These are phyloP conservation scores for Silene vulgaris DNA, from an alignment of 179 eudicot genomes.

Conservation along the genomic window DNA sequence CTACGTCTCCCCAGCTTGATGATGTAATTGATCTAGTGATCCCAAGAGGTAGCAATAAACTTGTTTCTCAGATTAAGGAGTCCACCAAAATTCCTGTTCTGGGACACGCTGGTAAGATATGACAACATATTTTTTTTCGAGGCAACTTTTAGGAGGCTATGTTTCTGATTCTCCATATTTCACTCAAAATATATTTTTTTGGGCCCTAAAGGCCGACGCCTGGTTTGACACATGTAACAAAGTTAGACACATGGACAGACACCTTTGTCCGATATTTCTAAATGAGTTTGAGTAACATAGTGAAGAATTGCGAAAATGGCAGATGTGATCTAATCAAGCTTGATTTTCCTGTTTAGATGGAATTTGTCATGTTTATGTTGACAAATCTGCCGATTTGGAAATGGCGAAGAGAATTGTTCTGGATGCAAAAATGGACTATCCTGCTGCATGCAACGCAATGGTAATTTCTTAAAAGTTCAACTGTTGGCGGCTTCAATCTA, in stretches of 20 bases:
- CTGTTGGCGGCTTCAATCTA: neutral
- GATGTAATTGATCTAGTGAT: conserved; percentile 98
- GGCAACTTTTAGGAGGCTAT: neutral
- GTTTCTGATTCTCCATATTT: neutral
- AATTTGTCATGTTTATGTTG: conserved; percentile 84
- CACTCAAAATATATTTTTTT: no score
- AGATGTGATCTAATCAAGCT: conserved; percentile 19
- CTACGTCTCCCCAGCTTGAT: conserved; percentile 59
- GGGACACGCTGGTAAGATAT: conserved; percentile 78
- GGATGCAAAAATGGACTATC: conserved; percentile 84
- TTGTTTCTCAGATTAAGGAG: conserved; percentile 78
- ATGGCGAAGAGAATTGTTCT: conserved; percentile 65
- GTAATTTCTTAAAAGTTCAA: conserved; percentile 26
- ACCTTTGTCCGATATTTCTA: no score
- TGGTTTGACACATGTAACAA: no score
- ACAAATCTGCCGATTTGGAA: conserved; percentile 73
- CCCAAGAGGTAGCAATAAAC: conserved; percentile 97
- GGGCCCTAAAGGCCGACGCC: no score
- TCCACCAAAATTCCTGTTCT: conserved; percentile 93
- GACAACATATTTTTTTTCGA: no score
- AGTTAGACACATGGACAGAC: no score
- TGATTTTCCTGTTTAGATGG: conserved; percentile 54
- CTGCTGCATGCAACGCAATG: conserved; percentile 96
- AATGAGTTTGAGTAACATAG: neutral
- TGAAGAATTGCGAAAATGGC: neutral